A percentile compares a stretch with the other conserved stretches of the same genome.
Evolutionary conservation across 371 early-diverging fungal genomes (phyloP).

Genomic region (Mucor lusitanicus): DNA sequence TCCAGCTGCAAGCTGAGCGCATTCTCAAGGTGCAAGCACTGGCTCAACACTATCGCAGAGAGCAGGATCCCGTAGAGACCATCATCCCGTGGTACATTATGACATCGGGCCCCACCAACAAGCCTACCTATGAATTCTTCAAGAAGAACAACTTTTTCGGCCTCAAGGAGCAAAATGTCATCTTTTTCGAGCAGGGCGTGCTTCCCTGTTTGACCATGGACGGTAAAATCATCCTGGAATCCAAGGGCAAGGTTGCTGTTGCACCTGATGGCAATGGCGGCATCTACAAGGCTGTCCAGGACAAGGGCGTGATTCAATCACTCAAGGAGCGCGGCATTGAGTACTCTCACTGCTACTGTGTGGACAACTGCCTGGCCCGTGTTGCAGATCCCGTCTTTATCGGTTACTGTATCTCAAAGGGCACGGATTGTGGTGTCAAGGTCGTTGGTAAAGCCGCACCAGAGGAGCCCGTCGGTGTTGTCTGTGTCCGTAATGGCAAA

Average conservation of each 20-base stretch:
- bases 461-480: slow-evolving; percentile 94
- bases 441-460: slow-evolving; percentile 85
- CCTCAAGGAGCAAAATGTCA: slow-evolving; percentile 35
- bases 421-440: slow-evolving; percentile 94
- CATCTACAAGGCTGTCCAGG: slow-evolving; percentile 69
- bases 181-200: slow-evolving; percentile 2
- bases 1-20: slow-evolving; percentile 92
- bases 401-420: slow-evolving; percentile 63
- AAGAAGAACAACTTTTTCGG: slow-evolving; percentile 79
- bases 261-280: slow-evolving; percentile 86
- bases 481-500: slow-evolving; percentile 81
- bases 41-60: slow-evolving; percentile 52
- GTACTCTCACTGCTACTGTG: slow-evolving; percentile 90
- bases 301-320: slow-evolving; percentile 63
- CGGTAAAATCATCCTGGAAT: slow-evolving; percentile 89
- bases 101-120: slow-evolving; percentile 92
- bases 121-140: slow-evolving; percentile 76
- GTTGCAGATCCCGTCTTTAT: slow-evolving; percentile 95
- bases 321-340: slow-evolving; percentile 60
- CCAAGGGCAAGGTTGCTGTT: slow-evolving; percentile 70
- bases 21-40: slow-evolving; percentile 82
- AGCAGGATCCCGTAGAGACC: slow-evolving; percentile 22
- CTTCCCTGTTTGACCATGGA: slow-evolving; percentile 82
- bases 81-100: slow-evolving; percentile 93
- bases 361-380: slow-evolving; percentile 93